Percentiles rank a stretch among this genome's conserved stretches.
phyloP scores from a whole-genome alignment of 345 rosid species.

The Rhodamnia rubescens region DNA sequence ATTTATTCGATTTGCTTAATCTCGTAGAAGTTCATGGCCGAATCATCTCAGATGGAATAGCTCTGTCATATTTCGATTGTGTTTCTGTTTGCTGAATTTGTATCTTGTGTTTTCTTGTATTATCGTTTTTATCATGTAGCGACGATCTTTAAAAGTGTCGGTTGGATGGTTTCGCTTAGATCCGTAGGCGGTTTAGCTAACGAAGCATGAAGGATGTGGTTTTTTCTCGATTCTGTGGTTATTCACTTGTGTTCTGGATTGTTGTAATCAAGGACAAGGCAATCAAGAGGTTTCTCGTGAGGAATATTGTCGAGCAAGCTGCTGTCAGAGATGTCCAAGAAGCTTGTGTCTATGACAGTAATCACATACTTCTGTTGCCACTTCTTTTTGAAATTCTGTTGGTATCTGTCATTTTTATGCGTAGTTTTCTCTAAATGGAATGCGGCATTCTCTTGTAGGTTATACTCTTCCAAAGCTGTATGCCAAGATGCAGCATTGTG shows the following conservation, averaged over 20 bases:
- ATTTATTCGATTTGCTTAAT: background rate
- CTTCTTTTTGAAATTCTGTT: background rate
- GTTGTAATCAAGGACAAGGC: conserved; percentile 52
- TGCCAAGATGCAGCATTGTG: conserved; percentile 88
- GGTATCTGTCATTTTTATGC: background rate
- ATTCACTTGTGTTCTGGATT: background rate
- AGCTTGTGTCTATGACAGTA: conserved; percentile 75
- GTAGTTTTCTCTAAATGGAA: background rate
- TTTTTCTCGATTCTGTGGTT: background rate
- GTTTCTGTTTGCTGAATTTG: background rate
- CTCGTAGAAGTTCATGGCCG: background rate
- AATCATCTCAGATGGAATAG: background rate
- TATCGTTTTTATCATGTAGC: background rate
- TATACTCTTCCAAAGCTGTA: conserved; percentile 74
- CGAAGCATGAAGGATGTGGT: background rate
- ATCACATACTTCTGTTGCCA: background rate
- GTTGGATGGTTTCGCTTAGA: background rate
- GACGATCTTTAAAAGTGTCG: background rate
- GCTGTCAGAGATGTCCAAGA: conserved; percentile 90
- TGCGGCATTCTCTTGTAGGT: conserved; percentile 10
- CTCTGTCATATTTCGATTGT: background rate
- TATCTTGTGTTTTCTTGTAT: background rate
- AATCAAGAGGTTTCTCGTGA: conserved; percentile 73
- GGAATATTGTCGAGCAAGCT: conserved; percentile 90
- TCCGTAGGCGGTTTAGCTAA: background rate